Conservation (phyloP, 2,329 filamentous ascomycete genomes). For the Lachnellula willkommii region DNA sequence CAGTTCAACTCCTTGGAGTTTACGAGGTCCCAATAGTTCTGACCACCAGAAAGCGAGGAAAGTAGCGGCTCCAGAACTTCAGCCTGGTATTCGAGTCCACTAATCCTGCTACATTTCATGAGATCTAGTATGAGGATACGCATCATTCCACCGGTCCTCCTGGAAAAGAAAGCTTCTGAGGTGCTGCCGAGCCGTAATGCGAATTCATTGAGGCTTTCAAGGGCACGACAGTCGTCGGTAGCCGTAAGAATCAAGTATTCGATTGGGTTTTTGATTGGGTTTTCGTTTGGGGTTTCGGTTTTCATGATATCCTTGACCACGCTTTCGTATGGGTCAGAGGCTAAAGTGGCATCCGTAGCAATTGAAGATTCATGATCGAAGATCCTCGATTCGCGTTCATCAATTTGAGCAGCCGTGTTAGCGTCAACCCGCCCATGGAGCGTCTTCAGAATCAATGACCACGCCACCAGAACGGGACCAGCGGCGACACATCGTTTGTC, state of each 20-base stretch:
- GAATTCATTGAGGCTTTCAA: conserved; percentile 42
- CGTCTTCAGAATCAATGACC: conserved; percentile 69
- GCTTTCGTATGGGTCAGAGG: conserved; percentile 35
- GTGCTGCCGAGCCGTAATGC: conserved; percentile 38
- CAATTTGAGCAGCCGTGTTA: conserved; percentile 37
- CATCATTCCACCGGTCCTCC: conserved; percentile 33
- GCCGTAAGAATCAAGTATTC: conserved; percentile 41
- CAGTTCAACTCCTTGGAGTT: conserved; percentile 17
- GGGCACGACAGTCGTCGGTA: conserved; percentile 42
- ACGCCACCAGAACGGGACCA: conserved; percentile 71
- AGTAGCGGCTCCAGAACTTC: conserved; percentile 32
- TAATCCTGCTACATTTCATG: conserved; percentile 24
- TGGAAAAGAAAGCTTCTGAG: conserved; percentile 35
- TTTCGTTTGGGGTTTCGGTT: conserved; percentile 29
- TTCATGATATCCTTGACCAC: conserved; percentile 39
- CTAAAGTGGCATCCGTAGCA: conserved; percentile 7
- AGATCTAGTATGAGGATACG: conserved; percentile 32
- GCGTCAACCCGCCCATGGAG: conserved; percentile 49
- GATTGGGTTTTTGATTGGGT: conserved; percentile 44
- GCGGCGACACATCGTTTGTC: conserved; percentile 54
- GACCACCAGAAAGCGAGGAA: conserved; percentile 25
- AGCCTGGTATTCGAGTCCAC: conserved; percentile 31
- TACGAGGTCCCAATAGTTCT: conserved; percentile 30
- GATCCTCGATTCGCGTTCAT: conserved; percentile 30
- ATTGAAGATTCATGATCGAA: conserved; percentile 19